phyloP scores from a whole-genome alignment of 768 basidiomycete species.

The Cantharellus anzutake region DNA sequence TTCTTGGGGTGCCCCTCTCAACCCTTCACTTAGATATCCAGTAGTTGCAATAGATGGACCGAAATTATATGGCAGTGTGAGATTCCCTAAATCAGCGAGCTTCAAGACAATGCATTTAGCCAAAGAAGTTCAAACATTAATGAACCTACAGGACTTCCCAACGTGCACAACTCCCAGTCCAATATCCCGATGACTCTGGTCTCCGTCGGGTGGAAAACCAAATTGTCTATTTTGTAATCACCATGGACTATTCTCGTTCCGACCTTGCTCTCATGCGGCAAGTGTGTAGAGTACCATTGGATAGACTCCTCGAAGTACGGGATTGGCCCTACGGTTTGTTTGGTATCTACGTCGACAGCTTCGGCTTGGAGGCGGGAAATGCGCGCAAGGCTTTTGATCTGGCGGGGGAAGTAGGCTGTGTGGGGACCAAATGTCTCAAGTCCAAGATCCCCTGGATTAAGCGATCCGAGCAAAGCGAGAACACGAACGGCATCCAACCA shows the following conservation, averaged over 20 bases:
- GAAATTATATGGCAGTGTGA: constrained; percentile 62
- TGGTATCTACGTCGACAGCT: constrained; percentile 40
- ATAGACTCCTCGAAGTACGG: constrained; percentile 56
- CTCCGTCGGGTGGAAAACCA: constrained; percentile 85
- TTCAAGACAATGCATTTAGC: constrained; percentile 6
- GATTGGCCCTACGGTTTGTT: constrained; percentile 40
- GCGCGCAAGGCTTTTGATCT: constrained; percentile 73
- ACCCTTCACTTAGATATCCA: constrained; percentile 16
- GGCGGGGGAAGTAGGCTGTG: constrained; percentile 78
- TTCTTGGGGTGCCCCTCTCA: constrained; percentile 38
- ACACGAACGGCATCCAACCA: constrained; percentile 62
- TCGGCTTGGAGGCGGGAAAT: constrained; percentile 66
- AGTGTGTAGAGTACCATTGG: constrained; percentile 51
- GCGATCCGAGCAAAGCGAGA: constrained; percentile 45
- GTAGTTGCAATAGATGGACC: constrained; percentile 6
- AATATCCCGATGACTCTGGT: constrained; percentile 86
- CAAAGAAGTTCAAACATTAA: too few relatives aligned
- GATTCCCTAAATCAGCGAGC: constrained; percentile 80
- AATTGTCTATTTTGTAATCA: constrained; percentile 95
- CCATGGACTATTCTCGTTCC: constrained; percentile 87
- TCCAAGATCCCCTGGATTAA: constrained; percentile 46
- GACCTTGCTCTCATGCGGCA: constrained; percentile 58
- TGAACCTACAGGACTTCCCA: constrained; percentile 64
- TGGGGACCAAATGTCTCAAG: constrained; percentile 52
- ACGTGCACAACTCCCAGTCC: constrained; percentile 94